A percentile compares a stretch with the other conserved stretches of the same genome.
These are phyloP conservation scores for Phoenix roebelenii DNA, from an alignment of 176 grass and related monocot species.

Conservation along the genomic window DNA sequence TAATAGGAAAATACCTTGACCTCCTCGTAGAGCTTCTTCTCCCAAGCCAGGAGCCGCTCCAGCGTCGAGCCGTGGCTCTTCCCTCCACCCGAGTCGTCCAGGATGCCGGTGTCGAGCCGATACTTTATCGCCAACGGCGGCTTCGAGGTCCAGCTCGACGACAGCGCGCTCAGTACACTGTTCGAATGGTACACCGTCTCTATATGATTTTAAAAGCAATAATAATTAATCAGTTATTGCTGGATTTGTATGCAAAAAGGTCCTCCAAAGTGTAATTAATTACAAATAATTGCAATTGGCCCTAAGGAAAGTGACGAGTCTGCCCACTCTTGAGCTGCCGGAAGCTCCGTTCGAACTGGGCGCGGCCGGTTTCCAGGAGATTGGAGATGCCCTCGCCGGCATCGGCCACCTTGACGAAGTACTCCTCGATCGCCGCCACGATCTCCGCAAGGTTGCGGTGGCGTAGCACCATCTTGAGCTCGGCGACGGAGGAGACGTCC, in stretches of 20 bases:
- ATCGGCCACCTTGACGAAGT: constrained; percentile 68
- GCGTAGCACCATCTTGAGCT: constrained; percentile 64
- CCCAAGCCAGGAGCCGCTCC: constrained; percentile 93
- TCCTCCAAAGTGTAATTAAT: too few relatives aligned
- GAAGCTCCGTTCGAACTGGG: constrained; percentile 78
- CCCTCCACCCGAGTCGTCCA: constrained; percentile 50
- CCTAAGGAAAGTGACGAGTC: background rate
- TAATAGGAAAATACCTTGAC: constrained; percentile 53
- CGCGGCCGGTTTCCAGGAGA: constrained; percentile 66
- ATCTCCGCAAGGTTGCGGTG: constrained; percentile 79
- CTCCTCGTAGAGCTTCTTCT: constrained; percentile 96
- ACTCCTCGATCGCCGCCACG: constrained; percentile 74
- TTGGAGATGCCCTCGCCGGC: constrained; percentile 58
- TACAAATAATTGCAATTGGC: background rate
- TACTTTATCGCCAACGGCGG: constrained; percentile 82
- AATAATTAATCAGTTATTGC: background rate
- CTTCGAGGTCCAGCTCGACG: constrained; percentile 80
- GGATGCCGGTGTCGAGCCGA: constrained; percentile 46
- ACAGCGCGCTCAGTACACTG: constrained; percentile 71
- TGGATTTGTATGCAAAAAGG: too few relatives aligned
- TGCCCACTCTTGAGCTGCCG: constrained; percentile 76
- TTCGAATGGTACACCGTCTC: constrained; percentile 96
- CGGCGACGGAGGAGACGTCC: constrained; percentile 12
- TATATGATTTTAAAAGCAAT: background rate
- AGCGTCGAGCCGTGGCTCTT: constrained; percentile 86